Percentiles rank a stretch among this genome's conserved stretches.
These are phyloP conservation scores for Pseudohalonectria lignicola DNA, from an alignment of 2,329 filamentous ascomycete species.

Conservation along the genomic window DNA sequence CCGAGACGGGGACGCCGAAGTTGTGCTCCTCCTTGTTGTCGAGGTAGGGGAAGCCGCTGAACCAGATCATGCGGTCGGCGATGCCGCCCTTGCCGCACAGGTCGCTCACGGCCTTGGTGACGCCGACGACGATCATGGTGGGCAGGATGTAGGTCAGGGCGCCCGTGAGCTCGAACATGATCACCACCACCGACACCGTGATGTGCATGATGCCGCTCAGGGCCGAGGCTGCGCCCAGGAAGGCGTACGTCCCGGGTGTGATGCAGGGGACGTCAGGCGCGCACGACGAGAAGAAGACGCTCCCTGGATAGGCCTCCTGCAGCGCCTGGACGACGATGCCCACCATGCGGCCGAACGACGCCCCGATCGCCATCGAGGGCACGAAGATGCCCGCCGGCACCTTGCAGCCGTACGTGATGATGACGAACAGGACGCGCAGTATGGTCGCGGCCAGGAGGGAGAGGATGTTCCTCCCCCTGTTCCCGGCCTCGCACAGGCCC, in stretches of 20 bases:
- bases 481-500: slow-evolving; percentile 70
- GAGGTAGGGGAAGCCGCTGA: slow-evolving; percentile 92
- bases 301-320: slow-evolving; percentile 72
- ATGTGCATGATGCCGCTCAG: slow-evolving; percentile 97
- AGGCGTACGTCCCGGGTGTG: slow-evolving; percentile 93
- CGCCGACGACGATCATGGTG: slow-evolving; percentile 97
- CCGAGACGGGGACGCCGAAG: slow-evolving; percentile 86
- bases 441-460: slow-evolving; percentile 72
- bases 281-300: slow-evolving; percentile 79
- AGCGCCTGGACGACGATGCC: slow-evolving; percentile 88
- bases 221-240: slow-evolving; percentile 83
- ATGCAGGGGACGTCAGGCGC: slow-evolving; percentile 90
- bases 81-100: slow-evolving; percentile 93
- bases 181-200: slow-evolving; percentile 91
- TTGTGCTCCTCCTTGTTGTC: slow-evolving; percentile 97
- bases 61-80: slow-evolving; percentile 97
- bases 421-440: slow-evolving; percentile 73
- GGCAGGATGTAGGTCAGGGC: slow-evolving; percentile 93
- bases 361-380: slow-evolving; percentile 93
- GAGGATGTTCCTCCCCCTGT: slow-evolving; percentile 66
- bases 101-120: slow-evolving; percentile 88
- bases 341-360: slow-evolving; percentile 86
- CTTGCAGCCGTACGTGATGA: slow-evolving; percentile 95
- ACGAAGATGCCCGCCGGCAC: slow-evolving; percentile 97
- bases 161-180: slow-evolving; percentile 98